phyloP scores from a whole-genome alignment of 768 basidiomycete genomes.

The Myochromella boudieri region DNA sequence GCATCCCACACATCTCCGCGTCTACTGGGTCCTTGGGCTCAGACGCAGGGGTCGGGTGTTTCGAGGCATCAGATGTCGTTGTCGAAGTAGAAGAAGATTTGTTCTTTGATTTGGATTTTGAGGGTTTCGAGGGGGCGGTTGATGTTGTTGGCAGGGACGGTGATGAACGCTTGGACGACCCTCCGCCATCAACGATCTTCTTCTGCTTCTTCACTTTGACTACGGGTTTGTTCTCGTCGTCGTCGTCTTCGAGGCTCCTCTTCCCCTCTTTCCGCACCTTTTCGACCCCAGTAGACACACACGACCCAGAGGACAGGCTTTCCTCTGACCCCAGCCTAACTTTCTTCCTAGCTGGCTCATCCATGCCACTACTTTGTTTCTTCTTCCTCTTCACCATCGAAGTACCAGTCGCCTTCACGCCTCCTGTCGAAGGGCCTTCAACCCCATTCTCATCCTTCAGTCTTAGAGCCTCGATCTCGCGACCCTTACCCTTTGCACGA shows the following conservation, averaged over 20 bases:
- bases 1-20: conserved; percentile 58
- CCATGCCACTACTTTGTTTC: conserved; percentile 7
- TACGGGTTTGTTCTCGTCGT: conserved; percentile 11
- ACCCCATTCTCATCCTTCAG: conserved; percentile 17
- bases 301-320: not conserved
- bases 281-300: not conserved
- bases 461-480: conserved; percentile 8
- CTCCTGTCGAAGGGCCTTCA: not conserved
- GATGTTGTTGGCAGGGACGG: conserved; percentile 1
- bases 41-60: not conserved
- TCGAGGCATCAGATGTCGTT: conserved; percentile 4
- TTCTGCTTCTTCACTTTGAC: conserved; percentile 23
- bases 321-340: conserved; percentile 3
- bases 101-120: conserved; percentile 7
- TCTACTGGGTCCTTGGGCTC: conserved; percentile 8
- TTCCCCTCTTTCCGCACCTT: conserved; percentile 9
- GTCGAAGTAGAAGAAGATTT: not conserved
- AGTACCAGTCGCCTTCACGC: conserved; percentile 7
- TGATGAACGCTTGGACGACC: not conserved
- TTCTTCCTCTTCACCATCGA: conserved; percentile 27
- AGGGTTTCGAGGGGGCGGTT: not conserved
- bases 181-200: conserved; percentile 13
- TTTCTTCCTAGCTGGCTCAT: conserved; percentile 23
- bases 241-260: conserved; percentile 13
- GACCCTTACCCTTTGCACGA: not conserved